A percentile compares a stretch with the other conserved stretches of the same genome.
Conservation (phyloP, 768 basidiomycete species). For the Leccinellum luteum region DNA sequence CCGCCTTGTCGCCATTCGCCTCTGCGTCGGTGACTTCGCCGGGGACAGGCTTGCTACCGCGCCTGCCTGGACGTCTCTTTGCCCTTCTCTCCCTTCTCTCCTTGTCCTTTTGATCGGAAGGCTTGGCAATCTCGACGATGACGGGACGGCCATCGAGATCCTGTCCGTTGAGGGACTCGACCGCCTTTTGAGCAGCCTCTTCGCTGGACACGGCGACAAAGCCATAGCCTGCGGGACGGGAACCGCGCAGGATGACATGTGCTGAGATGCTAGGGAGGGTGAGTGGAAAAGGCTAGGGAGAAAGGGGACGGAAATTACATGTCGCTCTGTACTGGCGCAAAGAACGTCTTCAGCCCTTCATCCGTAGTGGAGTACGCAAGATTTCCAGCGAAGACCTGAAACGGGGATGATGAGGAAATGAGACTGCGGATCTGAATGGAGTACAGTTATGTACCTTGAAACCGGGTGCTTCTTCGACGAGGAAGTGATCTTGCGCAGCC, state of each 20-base stretch:
- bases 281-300: neutral
- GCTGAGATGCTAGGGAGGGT: conserved; percentile 61
- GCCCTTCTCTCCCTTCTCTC: conserved; percentile 76
- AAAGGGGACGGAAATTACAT: conserved; percentile 57
- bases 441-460: conserved; percentile 62
- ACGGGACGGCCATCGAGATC: conserved; percentile 88
- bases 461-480: conserved; percentile 68
- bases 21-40: conserved; percentile 90
- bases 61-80: conserved; percentile 81
- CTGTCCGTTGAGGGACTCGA: conserved; percentile 80
- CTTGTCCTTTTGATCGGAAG: conserved; percentile 77
- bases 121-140: conserved; percentile 92
- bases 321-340: conserved; percentile 82
- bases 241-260: conserved; percentile 83
- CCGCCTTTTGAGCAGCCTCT: conserved; percentile 85
- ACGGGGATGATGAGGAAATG: conserved; percentile 9
- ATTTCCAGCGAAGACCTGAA: conserved; percentile 91
- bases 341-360: conserved; percentile 93
- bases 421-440: conserved; percentile 15
- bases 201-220: conserved; percentile 81
- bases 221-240: conserved; percentile 87
- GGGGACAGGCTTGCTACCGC: conserved; percentile 82
- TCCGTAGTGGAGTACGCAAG: conserved; percentile 93
- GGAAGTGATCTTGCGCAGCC: conserved; percentile 61
- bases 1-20: conserved; percentile 73